Percentiles rank a stretch among this genome's conserved stretches.
These are phyloP conservation scores for Claviceps sp. DNA, from an alignment of 2,329 filamentous ascomycete genomes.

Conservation along the genomic window DNA sequence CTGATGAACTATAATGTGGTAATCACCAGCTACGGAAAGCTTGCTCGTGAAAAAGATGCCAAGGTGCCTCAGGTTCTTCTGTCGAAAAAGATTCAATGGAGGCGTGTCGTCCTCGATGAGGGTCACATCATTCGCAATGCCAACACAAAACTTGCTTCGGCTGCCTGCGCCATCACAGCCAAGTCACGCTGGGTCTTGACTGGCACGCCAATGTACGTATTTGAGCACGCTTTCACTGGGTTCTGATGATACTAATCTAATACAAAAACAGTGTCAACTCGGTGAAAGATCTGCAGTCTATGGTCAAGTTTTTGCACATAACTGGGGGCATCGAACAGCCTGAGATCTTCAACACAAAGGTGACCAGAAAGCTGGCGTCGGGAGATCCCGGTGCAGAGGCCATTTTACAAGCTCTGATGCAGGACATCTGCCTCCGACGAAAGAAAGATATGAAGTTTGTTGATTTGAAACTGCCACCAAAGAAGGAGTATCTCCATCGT, in stretches of 20 bases:
- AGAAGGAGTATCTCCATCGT: constrained; percentile 65
- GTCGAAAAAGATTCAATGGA: constrained; percentile 45
- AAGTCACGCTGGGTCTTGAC: constrained; percentile 68
- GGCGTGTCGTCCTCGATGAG: constrained; percentile 69
- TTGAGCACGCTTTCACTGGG: background rate
- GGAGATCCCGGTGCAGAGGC: constrained; percentile 45
- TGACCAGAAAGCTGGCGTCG: constrained; percentile 49
- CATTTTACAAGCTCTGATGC: constrained; percentile 64
- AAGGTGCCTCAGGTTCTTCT: constrained; percentile 28
- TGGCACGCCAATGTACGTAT: constrained; percentile 60
- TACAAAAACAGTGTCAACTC: constrained; percentile 47
- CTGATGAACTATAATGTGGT: constrained; percentile 60
- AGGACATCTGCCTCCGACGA: constrained; percentile 65
- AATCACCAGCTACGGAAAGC: constrained; percentile 71
- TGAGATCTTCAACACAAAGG: constrained; percentile 54
- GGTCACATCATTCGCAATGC: constrained; percentile 73
- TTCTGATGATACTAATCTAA: constrained; percentile 12
- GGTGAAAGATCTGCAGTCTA: constrained; percentile 67
- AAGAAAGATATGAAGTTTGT: constrained; percentile 84
- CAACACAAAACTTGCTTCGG: constrained; percentile 56
- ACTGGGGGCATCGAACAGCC: constrained; percentile 62
- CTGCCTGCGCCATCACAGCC: constrained; percentile 53
- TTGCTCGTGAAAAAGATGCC: constrained; percentile 49
- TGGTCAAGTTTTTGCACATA: constrained; percentile 64
- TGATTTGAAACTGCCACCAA: constrained; percentile 62